These are phyloP conservation scores for Venturia oleaginea DNA, from an alignment of 2,329 filamentous ascomycete genomes.

Conservation along the genomic window DNA sequence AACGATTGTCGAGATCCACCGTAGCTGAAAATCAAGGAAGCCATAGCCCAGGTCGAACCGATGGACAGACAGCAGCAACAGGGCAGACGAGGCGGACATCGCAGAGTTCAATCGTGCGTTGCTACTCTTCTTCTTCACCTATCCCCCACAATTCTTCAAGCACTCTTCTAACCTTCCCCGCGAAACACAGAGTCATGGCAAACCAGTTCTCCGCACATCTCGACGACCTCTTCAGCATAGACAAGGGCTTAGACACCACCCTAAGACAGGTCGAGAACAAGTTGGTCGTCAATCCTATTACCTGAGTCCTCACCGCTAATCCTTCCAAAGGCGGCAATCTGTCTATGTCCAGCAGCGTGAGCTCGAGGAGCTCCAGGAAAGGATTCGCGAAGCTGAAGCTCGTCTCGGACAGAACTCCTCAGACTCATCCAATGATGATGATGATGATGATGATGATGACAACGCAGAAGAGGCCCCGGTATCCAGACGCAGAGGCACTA, in stretches of 20 bases:
- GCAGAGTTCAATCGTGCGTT: constrained; percentile 10
- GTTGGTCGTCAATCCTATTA: constrained; percentile 44
- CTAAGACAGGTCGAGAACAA: constrained; percentile 70
- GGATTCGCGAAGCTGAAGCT: constrained; percentile 76
- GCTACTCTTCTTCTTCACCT: not conserved
- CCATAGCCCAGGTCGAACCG: not conserved
- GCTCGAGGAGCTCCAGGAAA: constrained; percentile 76
- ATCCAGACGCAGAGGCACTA: not conserved
- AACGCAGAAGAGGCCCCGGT: not conserved
- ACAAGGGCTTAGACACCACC: constrained; percentile 65
- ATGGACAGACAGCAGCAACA: not conserved
- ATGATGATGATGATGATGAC: constrained; percentile 1
- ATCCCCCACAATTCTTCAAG: not conserved
- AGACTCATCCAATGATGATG: constrained; percentile 20
- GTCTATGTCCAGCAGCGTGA: constrained; percentile 67
- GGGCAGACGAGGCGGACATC: constrained; percentile 6
- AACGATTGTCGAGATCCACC: not conserved
- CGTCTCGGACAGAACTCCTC: constrained; percentile 43
- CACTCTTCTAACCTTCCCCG: constrained; percentile 4
- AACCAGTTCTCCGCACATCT: constrained; percentile 79
- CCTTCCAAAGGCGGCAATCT: constrained; percentile 60
- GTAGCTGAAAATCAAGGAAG: not conserved
- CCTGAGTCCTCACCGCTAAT: constrained; percentile 2
- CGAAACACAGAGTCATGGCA: constrained; percentile 13
- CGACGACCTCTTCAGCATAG: constrained; percentile 82